Conservation (phyloP, 2,329 filamentous ascomycete species). For the Talaromyces sp. region DNA sequence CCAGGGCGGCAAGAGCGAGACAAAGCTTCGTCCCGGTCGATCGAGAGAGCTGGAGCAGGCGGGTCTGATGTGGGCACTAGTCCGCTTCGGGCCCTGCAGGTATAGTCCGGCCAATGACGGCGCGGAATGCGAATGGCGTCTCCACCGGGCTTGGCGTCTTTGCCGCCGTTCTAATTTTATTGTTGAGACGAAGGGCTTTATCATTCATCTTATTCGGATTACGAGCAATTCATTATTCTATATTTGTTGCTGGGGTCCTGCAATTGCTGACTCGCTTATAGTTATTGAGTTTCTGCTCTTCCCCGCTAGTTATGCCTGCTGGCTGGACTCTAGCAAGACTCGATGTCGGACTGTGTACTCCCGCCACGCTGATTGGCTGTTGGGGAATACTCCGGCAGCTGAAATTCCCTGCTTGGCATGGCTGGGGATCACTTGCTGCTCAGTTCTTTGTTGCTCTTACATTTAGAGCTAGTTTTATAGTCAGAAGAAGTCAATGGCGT, state of each 20-base stretch:
- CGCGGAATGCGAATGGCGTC: background rate
- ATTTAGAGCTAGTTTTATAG: background rate
- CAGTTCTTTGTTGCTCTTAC: background rate
- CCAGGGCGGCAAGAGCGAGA: background rate
- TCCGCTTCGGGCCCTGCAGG: background rate
- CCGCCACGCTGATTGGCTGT: background rate
- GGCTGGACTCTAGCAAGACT: background rate
- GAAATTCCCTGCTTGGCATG: background rate
- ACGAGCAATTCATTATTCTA: background rate
- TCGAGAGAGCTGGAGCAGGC: background rate
- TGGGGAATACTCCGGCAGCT: background rate
- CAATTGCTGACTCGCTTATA: too few species aligned
- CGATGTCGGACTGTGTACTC: background rate
- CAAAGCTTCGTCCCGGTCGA: background rate
- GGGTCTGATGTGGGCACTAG: background rate
- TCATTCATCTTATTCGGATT: background rate
- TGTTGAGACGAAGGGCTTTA: background rate
- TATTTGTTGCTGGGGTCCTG: background rate
- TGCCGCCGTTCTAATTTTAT: background rate
- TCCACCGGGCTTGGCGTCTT: background rate
- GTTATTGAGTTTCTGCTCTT: background rate
- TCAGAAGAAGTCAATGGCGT: background rate
- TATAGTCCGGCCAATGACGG: background rate
- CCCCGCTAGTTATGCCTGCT: background rate
- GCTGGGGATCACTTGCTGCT: background rate